phyloP scores from a whole-genome alignment of 176 grass and related monocot genomes.

The Cenchrus purpureus region DNA sequence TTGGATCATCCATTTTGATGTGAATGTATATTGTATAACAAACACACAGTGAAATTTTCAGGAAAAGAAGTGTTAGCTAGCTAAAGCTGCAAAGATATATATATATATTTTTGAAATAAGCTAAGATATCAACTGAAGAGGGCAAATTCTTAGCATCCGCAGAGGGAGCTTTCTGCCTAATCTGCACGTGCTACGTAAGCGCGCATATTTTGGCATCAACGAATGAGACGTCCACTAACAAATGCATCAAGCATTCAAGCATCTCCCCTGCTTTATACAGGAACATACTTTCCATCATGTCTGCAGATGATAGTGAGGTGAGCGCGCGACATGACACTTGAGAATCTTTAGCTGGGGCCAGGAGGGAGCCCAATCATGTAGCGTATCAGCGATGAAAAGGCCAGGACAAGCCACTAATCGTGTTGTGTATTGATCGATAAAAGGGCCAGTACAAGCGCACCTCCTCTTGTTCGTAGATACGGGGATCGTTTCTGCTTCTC shows the following conservation, averaged over 20 bases:
- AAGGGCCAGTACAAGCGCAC: conserved; percentile 1
- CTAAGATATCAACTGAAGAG: background rate
- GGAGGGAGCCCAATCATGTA: conserved; percentile 6
- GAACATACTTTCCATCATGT: conserved; percentile 18
- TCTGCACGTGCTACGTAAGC: conserved; percentile 7
- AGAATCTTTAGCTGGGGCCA: conserved; percentile 37
- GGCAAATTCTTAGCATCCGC: background rate
- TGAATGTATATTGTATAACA: background rate
- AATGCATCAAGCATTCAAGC: conserved; percentile 16
- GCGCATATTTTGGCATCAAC: background rate
- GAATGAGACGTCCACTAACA: background rate
- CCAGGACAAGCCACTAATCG: background rate
- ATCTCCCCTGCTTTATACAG: conserved; percentile 22
- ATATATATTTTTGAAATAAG: too few relatives aligned
- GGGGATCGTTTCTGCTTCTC: background rate
- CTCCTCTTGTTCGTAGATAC: background rate
- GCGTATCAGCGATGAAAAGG: conserved; percentile 1
- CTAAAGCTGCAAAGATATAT: too few relatives aligned
- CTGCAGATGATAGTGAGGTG: conserved; percentile 25
- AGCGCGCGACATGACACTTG: conserved; percentile 30
- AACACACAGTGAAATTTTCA: background rate
- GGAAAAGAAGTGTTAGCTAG: background rate
- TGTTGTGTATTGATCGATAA: background rate
- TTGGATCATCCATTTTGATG: background rate
- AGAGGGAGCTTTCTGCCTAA: background rate